Evolutionary conservation across 139 green algal species (phyloP).

Genomic region (Haematococcus lacustris): DNA sequence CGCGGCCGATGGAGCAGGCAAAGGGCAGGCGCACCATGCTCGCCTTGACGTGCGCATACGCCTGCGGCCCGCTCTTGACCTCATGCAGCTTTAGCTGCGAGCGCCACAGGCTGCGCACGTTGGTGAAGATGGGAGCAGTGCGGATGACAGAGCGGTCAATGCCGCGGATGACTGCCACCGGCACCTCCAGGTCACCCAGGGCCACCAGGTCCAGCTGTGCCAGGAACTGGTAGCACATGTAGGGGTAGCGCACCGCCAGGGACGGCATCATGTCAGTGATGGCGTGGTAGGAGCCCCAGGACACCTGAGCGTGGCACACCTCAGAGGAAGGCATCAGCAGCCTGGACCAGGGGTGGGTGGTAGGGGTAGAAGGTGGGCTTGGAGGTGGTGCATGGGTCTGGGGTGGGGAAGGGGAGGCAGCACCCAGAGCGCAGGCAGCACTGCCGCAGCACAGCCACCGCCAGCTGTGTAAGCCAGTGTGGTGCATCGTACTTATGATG

Average conservation of each 20-base stretch:
- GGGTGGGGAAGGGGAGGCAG: too few relatives aligned
- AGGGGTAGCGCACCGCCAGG: constrained; percentile 38
- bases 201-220: constrained; percentile 24
- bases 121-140: constrained; percentile 45
- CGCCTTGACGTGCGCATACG: constrained; percentile 43
- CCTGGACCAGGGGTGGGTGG: too few relatives aligned
- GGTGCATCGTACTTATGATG: too few relatives aligned
- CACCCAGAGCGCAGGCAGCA: too few relatives aligned
- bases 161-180: constrained; percentile 30
- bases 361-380: too few relatives aligned
- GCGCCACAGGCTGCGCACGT: constrained; percentile 36
- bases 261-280: constrained; percentile 45
- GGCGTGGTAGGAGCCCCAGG: constrained; percentile 34
- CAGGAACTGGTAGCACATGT: constrained; percentile 47
- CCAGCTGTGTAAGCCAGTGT: too few relatives aligned
- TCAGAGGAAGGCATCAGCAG: too few relatives aligned
- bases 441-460: too few relatives aligned
- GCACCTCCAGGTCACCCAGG: constrained; percentile 36
- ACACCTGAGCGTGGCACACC: too few relatives aligned
- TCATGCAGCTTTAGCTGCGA: constrained; percentile 37
- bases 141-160: constrained; percentile 33
- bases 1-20: constrained; percentile 31
- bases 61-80: constrained; percentile 21
- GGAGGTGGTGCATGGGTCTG: too few relatives aligned
- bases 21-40: constrained; percentile 39